These are phyloP conservation scores for Dentipellis fragilis DNA, from an alignment of 768 basidiomycete species.

Conservation along the genomic window DNA sequence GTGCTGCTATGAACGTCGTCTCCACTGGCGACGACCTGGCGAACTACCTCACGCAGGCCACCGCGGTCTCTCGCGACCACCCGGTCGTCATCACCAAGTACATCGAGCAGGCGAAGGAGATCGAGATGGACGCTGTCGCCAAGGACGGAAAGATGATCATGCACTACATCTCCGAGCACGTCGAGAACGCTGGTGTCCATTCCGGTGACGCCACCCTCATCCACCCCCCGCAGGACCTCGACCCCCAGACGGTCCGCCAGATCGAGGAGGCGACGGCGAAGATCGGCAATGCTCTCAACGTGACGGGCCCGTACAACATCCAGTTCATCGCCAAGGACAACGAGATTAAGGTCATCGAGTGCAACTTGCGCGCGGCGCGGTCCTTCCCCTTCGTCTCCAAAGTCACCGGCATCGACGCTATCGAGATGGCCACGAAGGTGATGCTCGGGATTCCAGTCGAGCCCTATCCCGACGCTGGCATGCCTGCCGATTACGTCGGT, in stretches of 20 bases:
- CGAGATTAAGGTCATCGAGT: slow-evolving; percentile 99
- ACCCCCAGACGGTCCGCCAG: slow-evolving; percentile 90
- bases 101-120: slow-evolving; percentile 99
- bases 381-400: slow-evolving; percentile 99
- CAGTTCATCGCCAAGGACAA: slow-evolving; percentile 99
- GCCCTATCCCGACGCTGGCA: slow-evolving; percentile 78
- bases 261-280: slow-evolving; percentile 96
- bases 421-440: slow-evolving; percentile 98
- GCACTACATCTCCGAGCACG: slow-evolving; percentile 99
- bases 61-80: slow-evolving; percentile 91
- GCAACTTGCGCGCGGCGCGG: slow-evolving; percentile 93
- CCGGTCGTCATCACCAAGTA: slow-evolving; percentile 99
- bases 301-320: slow-evolving; percentile 98
- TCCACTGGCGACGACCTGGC: slow-evolving; percentile 85
- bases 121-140: slow-evolving; percentile 99
- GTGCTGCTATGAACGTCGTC: slow-evolving; percentile 99
- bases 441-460: slow-evolving; percentile 90
- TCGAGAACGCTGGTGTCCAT: slow-evolving; percentile 98
- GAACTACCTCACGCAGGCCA: slow-evolving; percentile 89
- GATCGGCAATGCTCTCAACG: slow-evolving; percentile 95
- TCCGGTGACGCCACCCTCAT: slow-evolving; percentile 98
- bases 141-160: slow-evolving; percentile 97
- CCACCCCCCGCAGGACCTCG: slow-evolving; percentile 95
- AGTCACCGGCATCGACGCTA: slow-evolving; percentile 94
- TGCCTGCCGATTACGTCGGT: slow-evolving; percentile 92